Conservation (phyloP, 371 early-diverging fungal genomes). For the Zopfochytrium polystomum region DNA sequence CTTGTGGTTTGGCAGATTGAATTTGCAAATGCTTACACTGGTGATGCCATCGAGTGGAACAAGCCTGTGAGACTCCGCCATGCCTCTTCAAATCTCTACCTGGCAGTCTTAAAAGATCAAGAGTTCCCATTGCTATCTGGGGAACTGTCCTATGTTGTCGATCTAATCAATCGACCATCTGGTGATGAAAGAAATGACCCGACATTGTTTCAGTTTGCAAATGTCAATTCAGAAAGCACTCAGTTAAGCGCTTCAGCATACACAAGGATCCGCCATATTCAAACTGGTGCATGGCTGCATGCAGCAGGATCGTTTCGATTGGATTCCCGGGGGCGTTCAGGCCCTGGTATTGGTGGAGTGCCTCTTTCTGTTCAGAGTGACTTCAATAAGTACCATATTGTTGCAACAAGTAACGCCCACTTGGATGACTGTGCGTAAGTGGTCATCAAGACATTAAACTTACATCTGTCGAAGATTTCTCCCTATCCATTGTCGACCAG, state of each 20-base stretch:
- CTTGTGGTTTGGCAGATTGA: slow-evolving; percentile 54
- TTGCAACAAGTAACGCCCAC: slow-evolving; percentile 10
- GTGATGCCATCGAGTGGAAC: slow-evolving; percentile 42
- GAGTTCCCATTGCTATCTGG: background rate
- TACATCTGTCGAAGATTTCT: slow-evolving; percentile 22
- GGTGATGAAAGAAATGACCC: slow-evolving; percentile 25
- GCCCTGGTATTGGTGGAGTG: background rate
- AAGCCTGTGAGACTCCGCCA: slow-evolving; percentile 46
- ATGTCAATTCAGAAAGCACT: slow-evolving; percentile 37
- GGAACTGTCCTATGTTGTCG: background rate
- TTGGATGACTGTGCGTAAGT: slow-evolving; percentile 31
- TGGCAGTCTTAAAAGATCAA: slow-evolving; percentile 34
- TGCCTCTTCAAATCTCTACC: slow-evolving; percentile 45
- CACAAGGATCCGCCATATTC: slow-evolving; percentile 47
- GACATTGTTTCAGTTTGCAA: slow-evolving; percentile 40
- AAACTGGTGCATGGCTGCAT: slow-evolving; percentile 57
- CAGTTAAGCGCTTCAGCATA: slow-evolving; percentile 40
- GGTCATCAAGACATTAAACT: background rate
- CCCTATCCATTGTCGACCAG: slow-evolving; percentile 21
- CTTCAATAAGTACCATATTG: slow-evolving; percentile 5
- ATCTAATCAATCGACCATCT: background rate
- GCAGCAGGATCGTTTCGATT: slow-evolving; percentile 26
- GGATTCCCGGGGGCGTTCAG: background rate
- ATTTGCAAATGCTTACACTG: slow-evolving; percentile 7
- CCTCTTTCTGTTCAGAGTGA: background rate